Conservation (phyloP, 495 filamentous ascomycete genomes). For the Bacidia gigantensis region DNA sequence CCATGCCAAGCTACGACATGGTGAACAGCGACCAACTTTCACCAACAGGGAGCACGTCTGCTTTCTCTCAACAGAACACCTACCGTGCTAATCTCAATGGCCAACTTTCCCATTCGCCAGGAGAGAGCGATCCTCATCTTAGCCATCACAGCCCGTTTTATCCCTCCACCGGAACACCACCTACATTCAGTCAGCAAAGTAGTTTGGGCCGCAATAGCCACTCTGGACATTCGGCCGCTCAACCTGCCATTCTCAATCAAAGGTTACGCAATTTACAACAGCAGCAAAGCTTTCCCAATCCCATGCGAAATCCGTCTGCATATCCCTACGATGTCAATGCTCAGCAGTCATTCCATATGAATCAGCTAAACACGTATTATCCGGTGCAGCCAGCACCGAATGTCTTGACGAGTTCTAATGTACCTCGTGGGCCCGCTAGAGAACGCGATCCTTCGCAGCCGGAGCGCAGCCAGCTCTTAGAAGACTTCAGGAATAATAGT, state of each 20-base stretch:
- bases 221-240: constrained; percentile 24
- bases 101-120: constrained; percentile 36
- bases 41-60: constrained; percentile 7
- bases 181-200: constrained; percentile 31
- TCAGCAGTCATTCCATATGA: constrained; percentile 27
- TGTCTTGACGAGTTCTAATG: constrained; percentile 24
- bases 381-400: constrained; percentile 17
- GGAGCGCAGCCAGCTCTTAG: constrained; percentile 56
- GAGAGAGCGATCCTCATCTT: constrained; percentile 38
- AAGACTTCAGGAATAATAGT: constrained; percentile 63
- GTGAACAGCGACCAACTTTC: constrained; percentile 6
- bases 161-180: constrained; percentile 35
- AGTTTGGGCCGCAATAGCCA: constrained; percentile 26
- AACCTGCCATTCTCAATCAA: constrained; percentile 32
- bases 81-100: constrained; percentile 16
- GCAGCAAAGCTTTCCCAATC: constrained; percentile 28
- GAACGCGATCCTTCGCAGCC: constrained; percentile 53
- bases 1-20: neutral
- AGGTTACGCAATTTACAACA: constrained; percentile 35
- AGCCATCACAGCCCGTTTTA: constrained; percentile 46
- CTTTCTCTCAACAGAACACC: constrained; percentile 3
- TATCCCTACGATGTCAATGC: constrained; percentile 31
- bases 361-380: constrained; percentile 24
- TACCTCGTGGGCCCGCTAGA: constrained; percentile 38
- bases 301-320: constrained; percentile 25